phyloP scores from a whole-genome alignment of 2,329 filamentous ascomycete genomes.

The Stachybotrys echinatus region DNA sequence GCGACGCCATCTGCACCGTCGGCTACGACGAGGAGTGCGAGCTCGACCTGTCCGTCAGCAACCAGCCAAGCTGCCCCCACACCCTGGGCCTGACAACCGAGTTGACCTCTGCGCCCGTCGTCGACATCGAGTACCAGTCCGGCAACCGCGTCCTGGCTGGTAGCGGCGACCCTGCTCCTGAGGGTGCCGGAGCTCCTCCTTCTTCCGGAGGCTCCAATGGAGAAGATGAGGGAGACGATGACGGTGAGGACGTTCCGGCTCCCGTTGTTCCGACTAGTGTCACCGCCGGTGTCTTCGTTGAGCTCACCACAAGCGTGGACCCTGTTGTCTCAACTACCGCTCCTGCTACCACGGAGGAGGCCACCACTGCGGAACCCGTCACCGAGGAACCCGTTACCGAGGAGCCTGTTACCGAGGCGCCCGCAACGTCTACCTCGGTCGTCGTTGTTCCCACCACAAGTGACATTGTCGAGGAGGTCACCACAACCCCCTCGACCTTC shows the following conservation, averaged over 20 bases:
- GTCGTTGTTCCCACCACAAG: neutral
- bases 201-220: neutral
- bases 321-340: neutral
- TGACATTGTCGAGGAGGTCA: neutral
- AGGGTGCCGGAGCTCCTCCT: neutral
- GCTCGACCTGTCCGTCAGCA: slow-evolving; percentile 26
- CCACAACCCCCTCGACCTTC: neutral
- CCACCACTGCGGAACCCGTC: too few species aligned
- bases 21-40: slow-evolving; percentile 34
- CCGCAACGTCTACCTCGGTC: neutral
- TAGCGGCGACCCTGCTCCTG: slow-evolving; percentile 1
- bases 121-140: slow-evolving; percentile 32
- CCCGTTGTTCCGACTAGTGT: neutral
- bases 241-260: neutral
- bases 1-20: slow-evolving; percentile 32
- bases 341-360: neutral
- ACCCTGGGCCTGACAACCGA: slow-evolving; percentile 22
- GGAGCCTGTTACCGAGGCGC: too few species aligned
- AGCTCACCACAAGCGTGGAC: neutral
- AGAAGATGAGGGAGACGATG: neutral
- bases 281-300: neutral
- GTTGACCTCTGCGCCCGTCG: slow-evolving; percentile 28
- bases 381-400: too few species aligned
- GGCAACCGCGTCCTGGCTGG: slow-evolving; percentile 25
- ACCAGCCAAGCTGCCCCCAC: slow-evolving; percentile 32